These are phyloP conservation scores for Fusarium subtropicale DNA, from an alignment of 2,329 filamentous ascomycete species.

Conservation along the genomic window DNA sequence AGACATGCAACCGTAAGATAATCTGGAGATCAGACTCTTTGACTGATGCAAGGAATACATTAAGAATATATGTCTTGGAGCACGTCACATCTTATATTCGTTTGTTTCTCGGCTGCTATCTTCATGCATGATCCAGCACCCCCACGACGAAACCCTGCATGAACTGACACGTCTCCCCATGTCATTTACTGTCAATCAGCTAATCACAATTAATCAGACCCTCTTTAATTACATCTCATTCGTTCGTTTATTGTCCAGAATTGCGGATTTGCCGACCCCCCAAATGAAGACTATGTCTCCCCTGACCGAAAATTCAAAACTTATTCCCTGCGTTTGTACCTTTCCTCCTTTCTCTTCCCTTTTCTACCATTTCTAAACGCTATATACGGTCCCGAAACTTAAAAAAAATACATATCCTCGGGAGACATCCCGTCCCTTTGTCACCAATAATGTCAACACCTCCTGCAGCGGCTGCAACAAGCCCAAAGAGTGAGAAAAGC, in stretches of 20 bases:
- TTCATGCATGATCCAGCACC: background rate
- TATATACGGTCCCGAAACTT: background rate
- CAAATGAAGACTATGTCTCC: background rate
- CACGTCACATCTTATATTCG: background rate
- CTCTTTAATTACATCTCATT: background rate
- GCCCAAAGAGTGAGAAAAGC: constrained; percentile 11
- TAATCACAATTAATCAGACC: background rate
- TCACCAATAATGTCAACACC: constrained; percentile 16
- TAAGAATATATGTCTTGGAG: background rate
- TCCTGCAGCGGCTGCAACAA: constrained; percentile 12
- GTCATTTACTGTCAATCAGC: background rate
- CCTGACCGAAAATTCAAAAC: background rate
- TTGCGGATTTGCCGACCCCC: background rate
- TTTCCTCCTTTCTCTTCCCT: background rate
- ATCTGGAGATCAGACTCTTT: background rate
- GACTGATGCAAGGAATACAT: background rate
- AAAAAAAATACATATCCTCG: background rate
- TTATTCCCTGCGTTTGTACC: background rate
- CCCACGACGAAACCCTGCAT: background rate
- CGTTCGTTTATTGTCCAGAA: background rate
- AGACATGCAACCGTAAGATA: background rate
- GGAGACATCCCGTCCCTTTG: no score
- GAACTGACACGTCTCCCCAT: background rate
- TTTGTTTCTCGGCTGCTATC: background rate
- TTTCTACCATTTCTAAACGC: background rate